A percentile compares a stretch with the other conserved stretches of the same genome.
These are phyloP conservation scores for Podospora appendiculata DNA, from an alignment of 495 filamentous ascomycete genomes.

Conservation along the genomic window DNA sequence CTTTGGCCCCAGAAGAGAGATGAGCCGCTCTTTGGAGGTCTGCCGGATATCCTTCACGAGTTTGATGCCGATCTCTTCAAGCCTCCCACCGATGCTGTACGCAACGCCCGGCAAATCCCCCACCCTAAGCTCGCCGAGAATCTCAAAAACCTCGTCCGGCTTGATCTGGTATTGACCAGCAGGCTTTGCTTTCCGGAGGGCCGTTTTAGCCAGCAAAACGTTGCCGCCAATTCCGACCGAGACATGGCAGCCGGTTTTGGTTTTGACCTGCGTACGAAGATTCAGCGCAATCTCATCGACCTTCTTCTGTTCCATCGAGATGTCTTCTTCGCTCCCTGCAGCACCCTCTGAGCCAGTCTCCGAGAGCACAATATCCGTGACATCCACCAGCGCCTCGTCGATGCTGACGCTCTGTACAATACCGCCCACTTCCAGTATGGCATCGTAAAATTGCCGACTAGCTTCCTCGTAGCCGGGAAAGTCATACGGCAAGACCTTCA, in stretches of 20 bases:
- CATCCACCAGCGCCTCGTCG: constrained; percentile 84
- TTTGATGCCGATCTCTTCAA: constrained; percentile 81
- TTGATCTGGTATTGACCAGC: constrained; percentile 85
- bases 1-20: constrained; percentile 72
- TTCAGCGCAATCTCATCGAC: constrained; percentile 63
- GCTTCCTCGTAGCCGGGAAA: constrained; percentile 92
- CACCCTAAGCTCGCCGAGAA: constrained; percentile 68
- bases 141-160: constrained; percentile 66
- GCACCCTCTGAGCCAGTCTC: constrained; percentile 60
- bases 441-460: constrained; percentile 77
- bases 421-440: constrained; percentile 70
- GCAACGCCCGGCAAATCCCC: constrained; percentile 83
- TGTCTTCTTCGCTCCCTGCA: constrained; percentile 61
- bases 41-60: constrained; percentile 75
- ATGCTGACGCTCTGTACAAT: constrained; percentile 93
- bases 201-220: constrained; percentile 83
- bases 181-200: constrained; percentile 86
- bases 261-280: constrained; percentile 61
- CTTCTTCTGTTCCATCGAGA: constrained; percentile 74
- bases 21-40: constrained; percentile 63
- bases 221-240: constrained; percentile 94
- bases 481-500: constrained; percentile 86
- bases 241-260: constrained; percentile 73
- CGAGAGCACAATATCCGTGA: constrained; percentile 57
- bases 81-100: constrained; percentile 69